Percentiles rank a stretch among this genome's conserved stretches.
Conservation (phyloP, 2,329 filamentous ascomycete genomes). For the Aureobasidium subglaciale region DNA sequence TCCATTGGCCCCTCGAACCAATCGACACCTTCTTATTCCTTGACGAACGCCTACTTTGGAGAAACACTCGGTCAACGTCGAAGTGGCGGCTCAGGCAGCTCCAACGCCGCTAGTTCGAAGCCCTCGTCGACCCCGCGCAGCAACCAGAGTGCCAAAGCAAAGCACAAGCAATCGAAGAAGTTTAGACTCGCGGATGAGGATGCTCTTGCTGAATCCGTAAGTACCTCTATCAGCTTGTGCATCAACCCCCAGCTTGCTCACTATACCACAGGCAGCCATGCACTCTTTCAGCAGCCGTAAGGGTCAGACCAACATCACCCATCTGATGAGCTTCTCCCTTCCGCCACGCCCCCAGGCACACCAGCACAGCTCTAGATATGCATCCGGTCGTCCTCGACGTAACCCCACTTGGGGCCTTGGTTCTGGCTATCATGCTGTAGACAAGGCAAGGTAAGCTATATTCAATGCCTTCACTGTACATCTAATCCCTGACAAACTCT, state of each 20-base stretch:
- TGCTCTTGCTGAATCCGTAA: constrained; percentile 72
- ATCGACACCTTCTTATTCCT: constrained; percentile 38
- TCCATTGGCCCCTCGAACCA: constrained; percentile 30
- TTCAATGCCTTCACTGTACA: background rate
- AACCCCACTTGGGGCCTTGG: constrained; percentile 78
- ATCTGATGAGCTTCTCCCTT: constrained; percentile 84
- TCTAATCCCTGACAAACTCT: constrained; percentile 16
- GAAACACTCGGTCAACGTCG: constrained; percentile 39
- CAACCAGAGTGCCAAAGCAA: constrained; percentile 67
- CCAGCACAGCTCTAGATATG: constrained; percentile 24
- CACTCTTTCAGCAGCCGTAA: constrained; percentile 63
- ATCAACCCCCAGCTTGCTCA: constrained; percentile 19
- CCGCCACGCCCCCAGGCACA: constrained; percentile 65
- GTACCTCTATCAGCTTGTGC: constrained; percentile 26
- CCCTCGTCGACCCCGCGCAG: constrained; percentile 56
- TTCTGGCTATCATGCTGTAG: constrained; percentile 80
- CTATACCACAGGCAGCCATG: constrained; percentile 49
- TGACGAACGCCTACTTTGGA: constrained; percentile 36
- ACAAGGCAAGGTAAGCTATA: constrained; percentile 68
- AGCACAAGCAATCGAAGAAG: constrained; percentile 75
- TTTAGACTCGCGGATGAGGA: constrained; percentile 74
- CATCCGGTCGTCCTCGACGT: constrained; percentile 42
- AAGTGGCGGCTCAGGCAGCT: constrained; percentile 32
- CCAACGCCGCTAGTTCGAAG: constrained; percentile 32
- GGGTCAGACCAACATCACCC: constrained; percentile 94